A percentile compares a stretch with the other conserved stretches of the same genome.
Evolutionary conservation across 2,329 filamentous ascomycete genomes (phyloP).

Genomic region (Microdochium paspali): DNA sequence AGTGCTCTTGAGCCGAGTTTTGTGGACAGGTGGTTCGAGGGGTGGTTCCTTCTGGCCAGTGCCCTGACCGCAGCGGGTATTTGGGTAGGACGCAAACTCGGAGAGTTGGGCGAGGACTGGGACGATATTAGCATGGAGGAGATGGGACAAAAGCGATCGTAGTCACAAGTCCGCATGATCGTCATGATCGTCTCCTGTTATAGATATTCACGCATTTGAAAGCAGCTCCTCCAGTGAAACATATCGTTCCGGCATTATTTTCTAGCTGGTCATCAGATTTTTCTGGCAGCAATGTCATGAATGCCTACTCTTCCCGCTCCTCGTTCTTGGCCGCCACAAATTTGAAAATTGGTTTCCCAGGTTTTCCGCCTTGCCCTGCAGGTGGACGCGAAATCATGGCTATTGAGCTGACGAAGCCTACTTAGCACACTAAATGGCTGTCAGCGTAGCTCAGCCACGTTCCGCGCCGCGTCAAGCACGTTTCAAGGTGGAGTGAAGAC

Average conservation of each 20-base stretch:
- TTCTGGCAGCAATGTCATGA: no score
- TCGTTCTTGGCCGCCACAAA: no score
- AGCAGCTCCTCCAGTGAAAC: no score
- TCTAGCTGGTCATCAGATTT: no score
- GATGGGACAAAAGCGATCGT: constrained; percentile 60
- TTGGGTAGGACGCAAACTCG: constrained; percentile 58
- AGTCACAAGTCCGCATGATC: no score
- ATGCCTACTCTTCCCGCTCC: no score
- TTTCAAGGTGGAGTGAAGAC: background rate
- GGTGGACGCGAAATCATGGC: background rate
- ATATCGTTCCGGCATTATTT: no score
- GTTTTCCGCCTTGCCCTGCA: no score
- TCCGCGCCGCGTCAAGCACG: background rate
- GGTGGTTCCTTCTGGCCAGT: constrained; percentile 69
- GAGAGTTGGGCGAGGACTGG: constrained; percentile 43
- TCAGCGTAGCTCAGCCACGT: background rate
- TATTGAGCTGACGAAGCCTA: background rate
- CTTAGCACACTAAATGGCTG: background rate
- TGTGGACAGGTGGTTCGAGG: constrained; percentile 79
- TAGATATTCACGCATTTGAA: no score
- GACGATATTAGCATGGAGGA: constrained; percentile 56
- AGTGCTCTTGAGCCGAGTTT: constrained; percentile 65
- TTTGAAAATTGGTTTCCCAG: no score
- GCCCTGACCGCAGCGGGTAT: constrained; percentile 60
- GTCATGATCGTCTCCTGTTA: no score